Conservation (phyloP, 2,329 filamentous ascomycete genomes). For the Xylaria sp. region DNA sequence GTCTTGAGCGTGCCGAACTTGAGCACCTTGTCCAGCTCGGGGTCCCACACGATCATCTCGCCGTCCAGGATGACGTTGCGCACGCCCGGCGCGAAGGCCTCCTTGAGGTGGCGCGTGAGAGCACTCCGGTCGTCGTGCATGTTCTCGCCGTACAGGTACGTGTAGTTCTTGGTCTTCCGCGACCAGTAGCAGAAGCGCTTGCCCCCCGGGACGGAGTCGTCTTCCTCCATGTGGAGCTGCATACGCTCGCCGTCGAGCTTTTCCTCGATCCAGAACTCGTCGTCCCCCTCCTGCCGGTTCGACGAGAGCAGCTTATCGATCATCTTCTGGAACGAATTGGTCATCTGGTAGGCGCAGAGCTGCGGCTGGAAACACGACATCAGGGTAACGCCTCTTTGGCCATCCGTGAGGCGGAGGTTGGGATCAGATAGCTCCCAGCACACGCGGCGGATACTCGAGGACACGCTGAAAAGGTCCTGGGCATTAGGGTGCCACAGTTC, state of each 20-base stretch:
- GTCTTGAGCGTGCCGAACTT: constrained; percentile 93
- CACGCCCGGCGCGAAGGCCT: constrained; percentile 77
- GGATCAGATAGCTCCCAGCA: constrained; percentile 92
- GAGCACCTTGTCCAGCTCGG: constrained; percentile 79
- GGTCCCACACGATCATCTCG: constrained; percentile 99
- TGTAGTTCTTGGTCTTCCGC: constrained; percentile 93
- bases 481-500: constrained; percentile 81
- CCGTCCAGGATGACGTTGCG: constrained; percentile 90
- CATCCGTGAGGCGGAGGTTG: constrained; percentile 70
- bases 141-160: constrained; percentile 84
- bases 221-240: constrained; percentile 88
- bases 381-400: constrained; percentile 73
- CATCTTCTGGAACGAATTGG: constrained; percentile 76
- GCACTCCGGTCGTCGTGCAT: constrained; percentile 75
- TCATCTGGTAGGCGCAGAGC: constrained; percentile 87
- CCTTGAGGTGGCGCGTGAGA: constrained; percentile 76
- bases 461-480: constrained; percentile 82
- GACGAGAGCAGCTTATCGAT: constrained; percentile 58
- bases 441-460: constrained; percentile 84
- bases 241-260: constrained; percentile 97
- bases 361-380: constrained; percentile 98
- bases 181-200: constrained; percentile 88
- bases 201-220: constrained; percentile 68
- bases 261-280: constrained; percentile 94
- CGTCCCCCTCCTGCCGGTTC: constrained; percentile 68